Evolutionary conservation across 257 asterid species (phyloP).

Genomic region (Echites panduratus): DNA sequence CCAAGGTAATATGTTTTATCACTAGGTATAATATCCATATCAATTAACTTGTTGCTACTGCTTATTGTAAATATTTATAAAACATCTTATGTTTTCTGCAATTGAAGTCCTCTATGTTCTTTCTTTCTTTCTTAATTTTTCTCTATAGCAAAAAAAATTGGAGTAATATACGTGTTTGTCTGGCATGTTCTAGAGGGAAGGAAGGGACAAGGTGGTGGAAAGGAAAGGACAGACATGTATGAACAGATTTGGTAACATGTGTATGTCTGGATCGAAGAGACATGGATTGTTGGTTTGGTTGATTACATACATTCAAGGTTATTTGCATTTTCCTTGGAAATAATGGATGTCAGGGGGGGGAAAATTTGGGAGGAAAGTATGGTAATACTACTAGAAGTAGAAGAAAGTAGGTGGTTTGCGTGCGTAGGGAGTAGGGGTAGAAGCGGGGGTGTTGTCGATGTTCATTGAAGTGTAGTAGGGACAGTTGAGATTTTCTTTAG

Average conservation of each 20-base stretch:
- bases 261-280: slow-evolving; percentile 18
- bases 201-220: background rate
- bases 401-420: no score
- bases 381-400: background rate
- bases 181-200: background rate
- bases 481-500: slow-evolving; percentile 27
- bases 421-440: background rate
- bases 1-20: background rate
- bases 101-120: background rate
- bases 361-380: background rate
- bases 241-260: background rate
- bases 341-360: background rate
- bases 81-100: background rate
- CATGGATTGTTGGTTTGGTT: slow-evolving; percentile 13
- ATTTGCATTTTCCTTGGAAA: background rate
- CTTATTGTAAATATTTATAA: background rate
- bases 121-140: no score
- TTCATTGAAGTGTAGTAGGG: slow-evolving; percentile 1
- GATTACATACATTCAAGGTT: background rate
- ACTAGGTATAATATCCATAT: background rate
- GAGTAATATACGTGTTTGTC: background rate
- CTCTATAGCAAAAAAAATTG: no score
- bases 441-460: no score
- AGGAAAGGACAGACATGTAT: slow-evolving; percentile 9
- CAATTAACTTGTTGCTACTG: background rate